Percentiles rank a stretch among this genome's conserved stretches.
Evolutionary conservation across 768 basidiomycete species (phyloP).

Genomic region (Mrakia gelida): DNA sequence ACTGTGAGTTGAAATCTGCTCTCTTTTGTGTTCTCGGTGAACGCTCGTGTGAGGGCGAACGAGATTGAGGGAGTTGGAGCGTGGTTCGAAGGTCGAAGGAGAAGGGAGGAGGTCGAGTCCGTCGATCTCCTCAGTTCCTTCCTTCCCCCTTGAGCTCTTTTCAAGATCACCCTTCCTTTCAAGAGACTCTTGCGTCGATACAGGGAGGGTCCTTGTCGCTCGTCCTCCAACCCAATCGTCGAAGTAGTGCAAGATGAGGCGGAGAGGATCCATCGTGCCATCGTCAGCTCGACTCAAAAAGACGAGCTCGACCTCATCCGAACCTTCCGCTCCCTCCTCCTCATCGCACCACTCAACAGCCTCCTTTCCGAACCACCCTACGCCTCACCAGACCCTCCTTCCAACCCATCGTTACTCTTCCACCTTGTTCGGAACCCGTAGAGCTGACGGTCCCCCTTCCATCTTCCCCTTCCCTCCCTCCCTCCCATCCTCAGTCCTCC

Average conservation of each 20-base stretch:
- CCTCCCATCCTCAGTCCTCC: not conserved
- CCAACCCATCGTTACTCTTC: not conserved
- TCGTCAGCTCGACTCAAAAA: no score
- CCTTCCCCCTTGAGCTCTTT: not conserved
- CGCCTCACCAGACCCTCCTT: not conserved
- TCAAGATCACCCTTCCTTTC: no score
- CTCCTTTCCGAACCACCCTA: not conserved
- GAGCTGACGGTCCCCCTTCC: not conserved
- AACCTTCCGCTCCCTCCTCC: no score
- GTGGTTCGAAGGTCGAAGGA: not conserved
- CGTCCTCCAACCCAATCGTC: no score
- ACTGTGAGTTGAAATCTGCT: not conserved
- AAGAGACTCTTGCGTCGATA: no score
- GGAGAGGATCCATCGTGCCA: no score
- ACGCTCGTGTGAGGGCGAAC: not conserved
- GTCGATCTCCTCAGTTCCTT: not conserved
- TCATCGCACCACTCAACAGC: no score
- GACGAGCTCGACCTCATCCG: no score
- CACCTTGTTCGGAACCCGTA: not conserved
- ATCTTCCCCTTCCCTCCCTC: not conserved
- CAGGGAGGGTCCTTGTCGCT: no score
- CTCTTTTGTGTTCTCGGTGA: not conserved
- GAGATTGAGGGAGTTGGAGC: not conserved
- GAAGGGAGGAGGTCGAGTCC: not conserved
- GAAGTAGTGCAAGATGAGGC: no score